Evolutionary conservation across 805 yeast species (phyloP), one percentile per base, ranked within the genome.

Genomic region (Vanderwaltozyma verrucispora): DNA sequence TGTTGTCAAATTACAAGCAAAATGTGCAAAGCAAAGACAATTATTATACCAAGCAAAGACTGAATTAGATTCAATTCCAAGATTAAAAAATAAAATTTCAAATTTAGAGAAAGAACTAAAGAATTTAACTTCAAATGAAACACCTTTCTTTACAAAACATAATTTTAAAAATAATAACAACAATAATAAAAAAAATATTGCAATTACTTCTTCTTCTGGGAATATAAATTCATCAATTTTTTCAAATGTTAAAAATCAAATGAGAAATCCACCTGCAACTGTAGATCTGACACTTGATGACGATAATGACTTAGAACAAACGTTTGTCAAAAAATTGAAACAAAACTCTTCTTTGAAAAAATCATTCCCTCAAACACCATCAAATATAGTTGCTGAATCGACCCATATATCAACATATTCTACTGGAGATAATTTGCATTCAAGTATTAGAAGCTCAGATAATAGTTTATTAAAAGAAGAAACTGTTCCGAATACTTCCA

Each of bases 251-350:
- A 30, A 30, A 20, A 19, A 19, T n/a, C 26, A 13, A 13, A 4
- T 20, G 16, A 15, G 27, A n/a, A 18, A 30, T 25, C 50, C 51
- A 3, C 55, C 56, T 9, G 47, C 49, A 23, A 53, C 57, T 1
- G 54, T 54, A 2, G 56, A 53, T 39, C 30, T 51, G 25, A 54
- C 57, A 1, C 24, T 42, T n/a, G 57, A 50, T 30, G 49, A 43
- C 14, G 43, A 44, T 17, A 34, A 15, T 28, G 30, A 32, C n/a
- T 4, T 28, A 10, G 48, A 50, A 16, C 43, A 48, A 30, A 41
- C 45, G 0, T 54, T 54, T 34, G 25, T 52, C 1, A 29, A 39
- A 18, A 51, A 53, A 37, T 33, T 53, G 25, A 51, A 50, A 39
- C 47, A 40, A 26, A 42, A 44, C 12, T 38, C 39, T 13, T 26